Base-by-base conservation (phyloP, 208 protist species). In the Angomonas deanei region DNA sequence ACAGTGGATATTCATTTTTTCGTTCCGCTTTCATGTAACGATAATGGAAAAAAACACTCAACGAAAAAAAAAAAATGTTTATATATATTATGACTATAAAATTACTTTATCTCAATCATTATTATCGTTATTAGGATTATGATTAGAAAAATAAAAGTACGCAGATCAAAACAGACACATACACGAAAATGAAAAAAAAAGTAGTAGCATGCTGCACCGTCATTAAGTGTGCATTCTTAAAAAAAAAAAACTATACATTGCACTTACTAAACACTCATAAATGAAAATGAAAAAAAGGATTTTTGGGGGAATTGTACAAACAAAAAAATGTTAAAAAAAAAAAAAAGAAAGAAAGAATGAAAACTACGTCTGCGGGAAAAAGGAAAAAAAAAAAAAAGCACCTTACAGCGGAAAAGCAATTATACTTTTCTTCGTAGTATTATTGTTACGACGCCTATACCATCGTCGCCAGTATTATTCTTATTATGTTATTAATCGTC, bases 271-370 rank as follows among this genome's bases (percentile, higher is more conserved):
- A 68, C 3, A 24, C 23, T 13, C 49, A 38, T 32, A 50, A 54
- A 61, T 21, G 33, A 70, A 49, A 47, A 68, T 23, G 39, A 61
- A 68, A 56, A 64, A 42, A 71, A 63, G 6, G n/a, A 72, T 56
- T 19, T 56, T 53, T 15, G 5, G 47, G n/a, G 11, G 10, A 53
- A 15, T 53, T 23, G 8, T 53, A 53, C 21, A 26, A 53, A 11
- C 10, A 15, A 24, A 34, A 56, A 2, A 15, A 5, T 56, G 19
- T 30, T 3, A 3, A 31, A 34, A 10, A 4, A 30, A 56, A 56
- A 56, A 56, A 30, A 56, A 56, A 56, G 21, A 56, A 33, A 56
- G 23, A 5, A 33, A 28, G 3, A 66, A 67, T 30, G 23, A 64
- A 49, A 2, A 11, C 5, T n/a, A 66, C 6, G 19, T 6, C 36